Conservation (phyloP, 345 rosid species). For the rapeseed (Brassica napus) region DNA sequence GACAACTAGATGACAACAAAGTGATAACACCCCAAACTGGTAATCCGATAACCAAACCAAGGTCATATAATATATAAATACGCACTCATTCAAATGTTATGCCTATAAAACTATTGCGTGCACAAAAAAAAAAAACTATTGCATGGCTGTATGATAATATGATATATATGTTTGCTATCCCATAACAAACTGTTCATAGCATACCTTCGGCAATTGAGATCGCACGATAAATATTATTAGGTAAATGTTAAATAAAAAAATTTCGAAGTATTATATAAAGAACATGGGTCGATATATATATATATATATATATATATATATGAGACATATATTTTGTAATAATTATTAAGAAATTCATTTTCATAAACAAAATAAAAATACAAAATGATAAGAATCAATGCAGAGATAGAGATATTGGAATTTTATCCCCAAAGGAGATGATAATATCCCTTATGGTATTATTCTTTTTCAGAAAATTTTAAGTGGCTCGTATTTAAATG, state of each 20-base stretch:
- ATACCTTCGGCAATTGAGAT: background rate
- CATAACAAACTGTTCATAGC: background rate
- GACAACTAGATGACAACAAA: background rate
- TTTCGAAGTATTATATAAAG: background rate
- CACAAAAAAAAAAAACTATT: too few relatives aligned
- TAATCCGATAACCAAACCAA: background rate
- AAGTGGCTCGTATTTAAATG: constrained; percentile 25
- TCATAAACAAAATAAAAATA: background rate
- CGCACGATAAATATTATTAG: background rate
- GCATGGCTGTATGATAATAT: background rate
- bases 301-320: too few relatives aligned
- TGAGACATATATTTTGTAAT: background rate
- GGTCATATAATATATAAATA: background rate
- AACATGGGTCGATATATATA: background rate
- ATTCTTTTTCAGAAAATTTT: constrained; percentile 28
- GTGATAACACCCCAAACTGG: background rate
- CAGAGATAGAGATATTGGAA: constrained; percentile 34
- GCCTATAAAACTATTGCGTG: background rate
- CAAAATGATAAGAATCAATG: constrained; percentile 28
- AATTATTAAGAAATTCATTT: background rate
- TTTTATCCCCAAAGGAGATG: constrained; percentile 31
- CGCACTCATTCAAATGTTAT: background rate
- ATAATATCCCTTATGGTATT: constrained; percentile 29
- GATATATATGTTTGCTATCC: background rate
- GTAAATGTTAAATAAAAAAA: background rate